Evolutionary conservation across 495 filamentous ascomycete species (phyloP).

Genomic region (Tuber calosporum): DNA sequence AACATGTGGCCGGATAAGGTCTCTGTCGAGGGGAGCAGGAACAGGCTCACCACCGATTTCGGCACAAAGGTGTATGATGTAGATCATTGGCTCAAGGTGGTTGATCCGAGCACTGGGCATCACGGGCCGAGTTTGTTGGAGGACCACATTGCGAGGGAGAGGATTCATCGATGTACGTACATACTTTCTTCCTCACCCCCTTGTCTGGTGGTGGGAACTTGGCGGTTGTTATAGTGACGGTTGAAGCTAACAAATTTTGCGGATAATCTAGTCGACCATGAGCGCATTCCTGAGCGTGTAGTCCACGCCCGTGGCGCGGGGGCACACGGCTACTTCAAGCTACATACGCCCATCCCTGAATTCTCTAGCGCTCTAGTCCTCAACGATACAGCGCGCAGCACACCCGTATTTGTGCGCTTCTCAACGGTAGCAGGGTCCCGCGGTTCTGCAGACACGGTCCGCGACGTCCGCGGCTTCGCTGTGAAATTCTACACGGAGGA

Average conservation of each 20-base stretch:
- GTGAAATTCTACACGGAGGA: slow-evolving; percentile 68
- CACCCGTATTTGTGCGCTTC: slow-evolving; percentile 64
- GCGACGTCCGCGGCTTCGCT: slow-evolving; percentile 71
- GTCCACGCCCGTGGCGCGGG: slow-evolving; percentile 80
- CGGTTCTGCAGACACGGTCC: slow-evolving; percentile 61
- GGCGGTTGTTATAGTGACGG: neutral
- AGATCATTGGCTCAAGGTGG: slow-evolving; percentile 72
- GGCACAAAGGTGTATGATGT: slow-evolving; percentile 66
- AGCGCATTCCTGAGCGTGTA: slow-evolving; percentile 80
- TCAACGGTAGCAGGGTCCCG: slow-evolving; percentile 67
- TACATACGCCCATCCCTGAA: slow-evolving; percentile 56
- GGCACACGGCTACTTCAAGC: slow-evolving; percentile 75
- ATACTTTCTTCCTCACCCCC: slow-evolving; percentile 7
- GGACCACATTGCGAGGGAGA: slow-evolving; percentile 71
- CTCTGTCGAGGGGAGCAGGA: slow-evolving; percentile 19
- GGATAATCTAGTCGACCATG: slow-evolving; percentile 61
- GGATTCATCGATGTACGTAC: slow-evolving; percentile 47
- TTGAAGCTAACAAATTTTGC: slow-evolving; percentile 10
- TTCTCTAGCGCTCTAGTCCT: slow-evolving; percentile 65
- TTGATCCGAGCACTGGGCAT: slow-evolving; percentile 47
- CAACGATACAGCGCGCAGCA: slow-evolving; percentile 71
- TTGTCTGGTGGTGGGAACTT: neutral
- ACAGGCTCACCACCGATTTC: slow-evolving; percentile 64
- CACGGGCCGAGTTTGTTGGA: slow-evolving; percentile 73
- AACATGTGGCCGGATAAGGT: slow-evolving; percentile 39